Evolutionary conservation across 2,329 filamentous ascomycete genomes (phyloP), one percentile per base, ranked within the genome.

Genomic region (Colletotrichum siamense): DNA sequence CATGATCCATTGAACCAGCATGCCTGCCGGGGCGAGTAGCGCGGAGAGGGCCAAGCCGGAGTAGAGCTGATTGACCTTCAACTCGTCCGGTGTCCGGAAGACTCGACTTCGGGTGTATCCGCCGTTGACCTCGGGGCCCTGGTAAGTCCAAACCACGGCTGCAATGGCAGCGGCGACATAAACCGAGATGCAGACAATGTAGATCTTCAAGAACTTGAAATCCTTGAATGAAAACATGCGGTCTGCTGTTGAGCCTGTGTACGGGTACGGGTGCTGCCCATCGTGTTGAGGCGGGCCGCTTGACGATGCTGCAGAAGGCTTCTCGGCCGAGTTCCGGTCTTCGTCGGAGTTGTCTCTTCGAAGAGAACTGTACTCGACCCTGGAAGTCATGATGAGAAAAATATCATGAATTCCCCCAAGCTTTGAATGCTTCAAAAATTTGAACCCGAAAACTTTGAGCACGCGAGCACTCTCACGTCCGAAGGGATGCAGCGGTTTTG

Each of bases 1-100:
- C 71, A 70, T 74, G 24, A 74, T 74, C 71, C 71, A 70, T 34
- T 74, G 71, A 5, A 74, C 71, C 30, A 74, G 10, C 71, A 74
- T 74, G 15, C 71, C 71, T 4, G 71, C 71, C 9, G 71, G 71
- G 6, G 71, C 71, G 6, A 74, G 66, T 15, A 74, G 2, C 6
- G 59, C 66, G 8, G 71, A 74, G 22, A 74, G 66, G 12, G 71
- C 66, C 16, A 74, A 16, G 22, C 71, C 71, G 5, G 71, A 74
- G 66, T 74, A 74, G 9, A 74, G 57, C 57, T 74, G 71, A 10
- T 74, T 69, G 18, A 74, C 66, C n/a, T 24, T 59, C 57, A 57
- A 44, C 5, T 30, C 32, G 66, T 74, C 65, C 3, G 71, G 66
- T 13, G 71, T 74, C 12, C 71, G 71, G 55, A 74, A 74, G 22